Percentiles rank a stretch among this genome's conserved stretches.
phyloP scores from a whole-genome alignment of 306 rosid species.

The Bauhinia variegata region DNA sequence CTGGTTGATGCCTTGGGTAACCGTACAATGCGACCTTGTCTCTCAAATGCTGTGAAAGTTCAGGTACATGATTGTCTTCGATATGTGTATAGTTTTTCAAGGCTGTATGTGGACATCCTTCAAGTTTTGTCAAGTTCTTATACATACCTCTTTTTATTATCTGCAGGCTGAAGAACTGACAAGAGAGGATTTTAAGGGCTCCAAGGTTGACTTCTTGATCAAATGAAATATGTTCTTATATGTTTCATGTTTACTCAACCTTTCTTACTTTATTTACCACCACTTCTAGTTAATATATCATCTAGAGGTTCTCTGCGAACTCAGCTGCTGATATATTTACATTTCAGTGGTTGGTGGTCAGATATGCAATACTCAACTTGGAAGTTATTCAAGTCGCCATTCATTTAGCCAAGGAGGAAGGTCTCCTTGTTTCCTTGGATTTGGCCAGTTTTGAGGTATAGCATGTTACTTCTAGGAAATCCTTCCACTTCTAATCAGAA shows the following conservation, averaged over 20 bases:
- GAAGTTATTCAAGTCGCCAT: slow-evolving; percentile 88
- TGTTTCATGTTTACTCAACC: slow-evolving; percentile 6
- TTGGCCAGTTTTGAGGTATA: slow-evolving; percentile 99
- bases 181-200: slow-evolving; percentile 81
- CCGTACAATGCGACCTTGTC: slow-evolving; percentile 97
- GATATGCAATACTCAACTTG: slow-evolving; percentile 71
- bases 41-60: slow-evolving; percentile 84
- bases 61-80: slow-evolving; percentile 50
- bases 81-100: neutral
- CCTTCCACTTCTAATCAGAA: neutral
- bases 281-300: slow-evolving; percentile 36
- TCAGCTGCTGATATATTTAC: slow-evolving; percentile 40
- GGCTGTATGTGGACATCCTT: neutral
- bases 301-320: slow-evolving; percentile 34
- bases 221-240: neutral
- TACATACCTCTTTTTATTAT: slow-evolving; percentile 9
- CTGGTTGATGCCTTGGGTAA: slow-evolving; percentile 81
- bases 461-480: slow-evolving; percentile 9
- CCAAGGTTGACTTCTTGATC: slow-evolving; percentile 67
- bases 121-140: neutral
- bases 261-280: neutral
- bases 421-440: slow-evolving; percentile 84
- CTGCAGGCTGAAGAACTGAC: slow-evolving; percentile 74
- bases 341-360: slow-evolving; percentile 88
- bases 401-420: slow-evolving; percentile 83